Percentiles rank a stretch among this genome's conserved stretches.
These are phyloP conservation scores for Patellifolia procumbens DNA, from an alignment of 179 eudicot species.

Conservation along the genomic window DNA sequence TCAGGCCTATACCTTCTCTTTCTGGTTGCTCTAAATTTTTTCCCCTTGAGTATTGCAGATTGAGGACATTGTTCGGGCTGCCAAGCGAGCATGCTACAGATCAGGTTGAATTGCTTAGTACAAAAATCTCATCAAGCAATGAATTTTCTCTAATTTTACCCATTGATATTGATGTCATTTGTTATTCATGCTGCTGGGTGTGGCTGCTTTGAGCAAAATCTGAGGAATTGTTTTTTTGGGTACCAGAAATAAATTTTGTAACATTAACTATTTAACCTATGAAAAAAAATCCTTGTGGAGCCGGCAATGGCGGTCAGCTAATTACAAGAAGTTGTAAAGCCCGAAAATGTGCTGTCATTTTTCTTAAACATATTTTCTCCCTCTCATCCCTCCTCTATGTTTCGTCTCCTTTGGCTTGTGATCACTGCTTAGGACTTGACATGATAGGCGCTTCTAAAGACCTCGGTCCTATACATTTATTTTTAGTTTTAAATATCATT, in stretches of 20 bases:
- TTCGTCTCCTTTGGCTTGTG: no score
- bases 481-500: no score
- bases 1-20: neutral
- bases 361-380: no score
- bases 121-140: neutral
- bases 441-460: no score
- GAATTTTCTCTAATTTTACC: neutral
- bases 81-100: slow-evolving; percentile 70
- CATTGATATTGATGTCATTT: slow-evolving; percentile 29
- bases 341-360: no score
- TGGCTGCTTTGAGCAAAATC: slow-evolving; percentile 25
- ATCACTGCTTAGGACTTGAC: no score
- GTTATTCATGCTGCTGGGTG: slow-evolving; percentile 25
- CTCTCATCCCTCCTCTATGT: no score
- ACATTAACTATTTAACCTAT: neutral
- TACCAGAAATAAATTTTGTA: slow-evolving; percentile 27
- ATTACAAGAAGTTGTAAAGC: neutral
- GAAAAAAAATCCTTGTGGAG: neutral
- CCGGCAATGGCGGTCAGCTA: slow-evolving; percentile 8
- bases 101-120: slow-evolving; percentile 48
- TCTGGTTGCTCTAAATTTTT: neutral
- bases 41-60: slow-evolving; percentile 41
- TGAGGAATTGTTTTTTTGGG: slow-evolving; percentile 7
- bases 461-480: no score
- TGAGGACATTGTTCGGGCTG: slow-evolving; percentile 81